Percentiles rank a stretch among this genome's conserved stretches.
Conservation (phyloP, 1,284 basidiomycete genomes). For the Apiotrichum veenhuisii region DNA sequence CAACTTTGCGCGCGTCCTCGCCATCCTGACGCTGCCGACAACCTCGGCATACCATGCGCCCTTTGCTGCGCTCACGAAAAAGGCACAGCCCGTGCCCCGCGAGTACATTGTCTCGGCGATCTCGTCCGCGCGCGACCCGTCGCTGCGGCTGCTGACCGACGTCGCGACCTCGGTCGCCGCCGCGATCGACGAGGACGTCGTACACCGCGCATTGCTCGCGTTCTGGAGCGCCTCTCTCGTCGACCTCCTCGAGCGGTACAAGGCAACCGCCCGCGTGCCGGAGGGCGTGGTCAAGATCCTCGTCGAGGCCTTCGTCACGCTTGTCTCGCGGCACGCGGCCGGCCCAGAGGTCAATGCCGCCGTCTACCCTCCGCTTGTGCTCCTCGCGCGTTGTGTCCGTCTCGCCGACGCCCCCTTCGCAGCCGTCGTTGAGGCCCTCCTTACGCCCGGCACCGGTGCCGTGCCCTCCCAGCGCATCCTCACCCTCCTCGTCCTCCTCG, state of each 20-base stretch:
- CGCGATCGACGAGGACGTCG: conserved; percentile 56
- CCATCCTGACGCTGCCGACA: conserved; percentile 69
- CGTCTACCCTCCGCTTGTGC: conserved; percentile 46
- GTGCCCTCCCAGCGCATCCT: conserved; percentile 43
- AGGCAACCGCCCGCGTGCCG: conserved; percentile 24
- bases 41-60: conserved; percentile 50
- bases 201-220: conserved; percentile 70
- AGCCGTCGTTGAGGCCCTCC: conserved; percentile 35
- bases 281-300: conserved; percentile 47
- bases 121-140: conserved; percentile 56
- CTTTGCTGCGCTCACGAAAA: conserved; percentile 69
- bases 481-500: conserved; percentile 44
- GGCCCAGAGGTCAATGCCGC: conserved; percentile 47
- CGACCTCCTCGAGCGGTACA: conserved; percentile 62
- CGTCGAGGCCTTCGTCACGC: conserved; percentile 43
- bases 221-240: conserved; percentile 81
- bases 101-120: conserved; percentile 67
- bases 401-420: conserved; percentile 45
- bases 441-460: conserved; percentile 39
- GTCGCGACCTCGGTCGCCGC: conserved; percentile 55
- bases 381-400: conserved; percentile 40
- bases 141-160: conserved; percentile 59
- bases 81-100: conserved; percentile 67
- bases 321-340: conserved; percentile 28
- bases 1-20: conserved; percentile 90